Evolutionary conservation across 2,329 filamentous ascomycete genomes (phyloP).

Genomic region (Neofusicoccum parvum): DNA sequence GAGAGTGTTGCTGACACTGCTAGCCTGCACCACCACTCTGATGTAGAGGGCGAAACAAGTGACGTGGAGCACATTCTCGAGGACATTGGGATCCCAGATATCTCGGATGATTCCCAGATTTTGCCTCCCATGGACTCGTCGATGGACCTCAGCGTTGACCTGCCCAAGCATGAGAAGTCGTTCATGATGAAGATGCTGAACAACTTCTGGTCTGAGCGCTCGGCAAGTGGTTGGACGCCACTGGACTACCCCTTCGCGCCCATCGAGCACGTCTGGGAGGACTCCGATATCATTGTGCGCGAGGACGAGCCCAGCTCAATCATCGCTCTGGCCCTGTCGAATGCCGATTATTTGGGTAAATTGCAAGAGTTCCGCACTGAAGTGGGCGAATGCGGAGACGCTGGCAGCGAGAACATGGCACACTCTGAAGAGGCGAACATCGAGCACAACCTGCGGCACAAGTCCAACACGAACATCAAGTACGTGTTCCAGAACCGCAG

Average conservation of each 20-base stretch:
- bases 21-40: constrained; percentile 50
- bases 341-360: constrained; percentile 82
- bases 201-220: constrained; percentile 98
- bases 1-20: constrained; percentile 32
- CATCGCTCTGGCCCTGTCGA: constrained; percentile 88
- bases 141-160: constrained; percentile 66
- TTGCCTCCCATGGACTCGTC: constrained; percentile 56
- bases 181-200: constrained; percentile 94
- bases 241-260: constrained; percentile 84
- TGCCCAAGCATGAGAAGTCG: constrained; percentile 90
- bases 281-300: constrained; percentile 94
- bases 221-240: constrained; percentile 88
- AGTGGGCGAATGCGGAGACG: constrained; percentile 25
- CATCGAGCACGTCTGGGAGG: constrained; percentile 92
- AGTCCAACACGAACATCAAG: constrained; percentile 89
- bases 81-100: constrained; percentile 66
- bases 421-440: constrained; percentile 66
- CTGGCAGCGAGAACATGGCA: constrained; percentile 27
- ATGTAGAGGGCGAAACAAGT: constrained; percentile 56
- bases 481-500: constrained; percentile 93
- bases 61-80: constrained; percentile 74
- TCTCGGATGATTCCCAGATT: constrained; percentile 56
- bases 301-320: constrained; percentile 97
- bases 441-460: constrained; percentile 80
- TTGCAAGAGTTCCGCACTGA: constrained; percentile 64